phyloP scores from a whole-genome alignment of 768 basidiomycete species.

The Pleurotus cornucopiae region DNA sequence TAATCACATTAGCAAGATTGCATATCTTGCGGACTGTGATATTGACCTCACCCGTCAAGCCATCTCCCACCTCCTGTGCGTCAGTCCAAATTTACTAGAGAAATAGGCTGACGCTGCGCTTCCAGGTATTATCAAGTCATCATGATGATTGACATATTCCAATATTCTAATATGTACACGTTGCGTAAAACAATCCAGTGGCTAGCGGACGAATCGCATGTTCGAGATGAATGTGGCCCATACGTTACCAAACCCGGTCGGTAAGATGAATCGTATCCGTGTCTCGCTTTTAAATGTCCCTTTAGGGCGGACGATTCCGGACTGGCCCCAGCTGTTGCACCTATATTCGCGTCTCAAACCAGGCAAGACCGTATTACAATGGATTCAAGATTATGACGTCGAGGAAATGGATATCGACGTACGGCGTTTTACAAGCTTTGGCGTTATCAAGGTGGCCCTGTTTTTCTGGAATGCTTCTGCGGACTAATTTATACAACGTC shows the following conservation, averaged over 20 bases:
- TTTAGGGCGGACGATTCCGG: conserved; percentile 56
- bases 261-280: conserved; percentile 10
- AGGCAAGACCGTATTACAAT: conserved; percentile 79
- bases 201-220: conserved; percentile 80
- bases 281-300: conserved; percentile 3
- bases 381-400: conserved; percentile 79
- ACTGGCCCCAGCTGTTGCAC: conserved; percentile 84
- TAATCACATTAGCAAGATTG: conserved; percentile 88
- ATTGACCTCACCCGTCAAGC: conserved; percentile 77
- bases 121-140: conserved; percentile 91
- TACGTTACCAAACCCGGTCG: conserved; percentile 81
- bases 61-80: conserved; percentile 88
- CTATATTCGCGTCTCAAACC: conserved; percentile 85
- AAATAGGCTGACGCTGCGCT: conserved; percentile 10
- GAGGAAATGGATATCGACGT: conserved; percentile 78
- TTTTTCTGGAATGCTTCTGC: neutral
- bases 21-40: conserved; percentile 88
- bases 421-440: conserved; percentile 93
- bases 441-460: conserved; percentile 85
- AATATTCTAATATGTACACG: conserved; percentile 97
- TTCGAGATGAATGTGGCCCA: conserved; percentile 85
- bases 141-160: conserved; percentile 96
- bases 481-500: neutral
- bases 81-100: neutral
- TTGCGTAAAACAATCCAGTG: conserved; percentile 82